Percentiles rank a stretch among this genome's conserved stretches.
Conservation (phyloP, 2,329 filamentous ascomycete genomes). For the Herpotrichia juniperi region DNA sequence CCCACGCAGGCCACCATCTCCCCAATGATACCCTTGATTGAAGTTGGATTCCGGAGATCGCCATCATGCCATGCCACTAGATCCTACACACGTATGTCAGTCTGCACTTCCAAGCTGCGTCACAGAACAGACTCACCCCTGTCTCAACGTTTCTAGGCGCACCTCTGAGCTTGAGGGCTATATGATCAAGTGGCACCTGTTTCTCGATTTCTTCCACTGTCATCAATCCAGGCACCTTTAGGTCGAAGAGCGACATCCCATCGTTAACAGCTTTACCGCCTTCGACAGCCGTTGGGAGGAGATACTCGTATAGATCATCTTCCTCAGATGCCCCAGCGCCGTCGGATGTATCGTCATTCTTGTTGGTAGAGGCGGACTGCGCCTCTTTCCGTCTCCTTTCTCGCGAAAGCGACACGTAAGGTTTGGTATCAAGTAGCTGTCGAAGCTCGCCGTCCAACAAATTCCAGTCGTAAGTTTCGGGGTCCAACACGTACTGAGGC, state of each 20-base stretch:
- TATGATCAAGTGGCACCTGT: conserved; percentile 63
- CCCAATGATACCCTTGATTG: conserved; percentile 67
- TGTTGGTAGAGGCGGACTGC: not conserved
- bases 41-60: conserved; percentile 55
- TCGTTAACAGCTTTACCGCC: conserved; percentile 41
- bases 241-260: conserved; percentile 60
- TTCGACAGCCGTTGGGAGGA: conserved; percentile 32
- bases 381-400: conserved; percentile 36
- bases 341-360: conserved; percentile 5
- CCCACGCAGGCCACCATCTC: conserved; percentile 73
- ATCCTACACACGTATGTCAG: conserved; percentile 47
- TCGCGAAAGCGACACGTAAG: conserved; percentile 57
- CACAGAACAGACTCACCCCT: conserved; percentile 39
- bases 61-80: conserved; percentile 66
- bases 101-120: conserved; percentile 42
- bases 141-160: conserved; percentile 40
- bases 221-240: conserved; percentile 72
- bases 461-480: conserved; percentile 68
- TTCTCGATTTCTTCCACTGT: conserved; percentile 58
- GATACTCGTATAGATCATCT: conserved; percentile 27
- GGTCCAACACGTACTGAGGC: conserved; percentile 76
- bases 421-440: conserved; percentile 59
- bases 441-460: conserved; percentile 61
- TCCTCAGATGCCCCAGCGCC: conserved; percentile 5
- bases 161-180: conserved; percentile 59